Percentiles rank a stretch among this genome's conserved stretches.
Evolutionary conservation across 495 filamentous ascomycete species (phyloP).

Genomic region (Massariosphaeria phaeospora): DNA sequence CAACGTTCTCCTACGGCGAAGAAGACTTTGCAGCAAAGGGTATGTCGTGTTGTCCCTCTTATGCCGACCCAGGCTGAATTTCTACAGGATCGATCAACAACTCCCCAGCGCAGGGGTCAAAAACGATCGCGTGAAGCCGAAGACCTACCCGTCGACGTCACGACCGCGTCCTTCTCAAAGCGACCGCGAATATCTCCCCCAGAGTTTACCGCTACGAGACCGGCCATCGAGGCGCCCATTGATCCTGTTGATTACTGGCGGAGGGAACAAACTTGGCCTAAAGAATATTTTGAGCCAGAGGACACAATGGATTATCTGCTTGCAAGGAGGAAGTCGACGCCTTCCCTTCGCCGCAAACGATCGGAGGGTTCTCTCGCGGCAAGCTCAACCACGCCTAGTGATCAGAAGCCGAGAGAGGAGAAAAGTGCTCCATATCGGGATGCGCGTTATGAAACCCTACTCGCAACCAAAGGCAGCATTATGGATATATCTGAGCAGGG

Average conservation of each 20-base stretch:
- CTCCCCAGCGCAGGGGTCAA: slow-evolving; percentile 4
- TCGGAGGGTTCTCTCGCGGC: slow-evolving; percentile 34
- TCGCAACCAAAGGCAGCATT: slow-evolving; percentile 17
- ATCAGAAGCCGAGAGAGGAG: slow-evolving; percentile 40
- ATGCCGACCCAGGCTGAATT: slow-evolving; percentile 11
- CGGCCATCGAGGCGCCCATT: not conserved
- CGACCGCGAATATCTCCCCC: slow-evolving; percentile 16
- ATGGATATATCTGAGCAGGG: slow-evolving; percentile 18
- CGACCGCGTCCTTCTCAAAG: slow-evolving; percentile 10
- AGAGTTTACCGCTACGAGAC: not conserved
- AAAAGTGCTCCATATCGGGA: slow-evolving; percentile 43
- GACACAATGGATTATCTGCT: slow-evolving; percentile 1
- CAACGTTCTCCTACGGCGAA: not conserved
- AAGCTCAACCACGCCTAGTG: slow-evolving; percentile 40
- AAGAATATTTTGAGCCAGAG: not conserved
- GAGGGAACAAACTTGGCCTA: slow-evolving; percentile 5
- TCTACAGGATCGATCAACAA: slow-evolving; percentile 10
- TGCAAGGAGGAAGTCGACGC: slow-evolving; percentile 40
- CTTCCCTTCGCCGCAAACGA: slow-evolving; percentile 38
- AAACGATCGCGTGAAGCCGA: slow-evolving; percentile 20
- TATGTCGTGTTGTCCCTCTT: slow-evolving; percentile 8
- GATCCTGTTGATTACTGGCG: slow-evolving; percentile 6
- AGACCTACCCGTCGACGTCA: not conserved
- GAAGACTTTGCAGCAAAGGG: slow-evolving; percentile 10
- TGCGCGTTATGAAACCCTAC: slow-evolving; percentile 20